Base-by-base conservation (phyloP, 768 basidiomycete species). In the Termitomyces sp. region DNA sequence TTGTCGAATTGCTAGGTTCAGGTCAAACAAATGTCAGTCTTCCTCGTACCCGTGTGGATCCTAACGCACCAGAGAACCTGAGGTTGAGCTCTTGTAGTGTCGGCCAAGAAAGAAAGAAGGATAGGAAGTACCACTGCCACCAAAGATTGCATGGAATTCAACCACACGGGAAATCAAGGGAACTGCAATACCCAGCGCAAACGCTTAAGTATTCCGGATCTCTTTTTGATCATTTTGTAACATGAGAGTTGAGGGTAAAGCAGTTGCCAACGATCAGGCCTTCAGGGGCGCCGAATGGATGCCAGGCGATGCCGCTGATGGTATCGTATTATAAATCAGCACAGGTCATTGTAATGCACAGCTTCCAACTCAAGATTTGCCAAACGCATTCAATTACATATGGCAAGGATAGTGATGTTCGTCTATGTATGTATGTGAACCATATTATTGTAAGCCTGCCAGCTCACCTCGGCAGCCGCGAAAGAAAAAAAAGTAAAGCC, bases 1-100 rank as follows among this genome's bases (percentile, higher is more conserved):
- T 72, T 11, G 79, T 81, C 15, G 70, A 71, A 65, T 81, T 82
- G 68, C 82, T 83, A 60, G 37, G 38, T 47, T 10, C n/a, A n/a
- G 32, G 29, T 17, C 32, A 47, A 49, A 37, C 17, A 40, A 49
- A n/a, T n/a, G n/a, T 61, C 20, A 65, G 45, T 49, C 47, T 47
- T 11, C 14, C 4, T 8, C n/a, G 11, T 31, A 8, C 37, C 37
- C 15, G 9, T 15, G 15, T 1, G 29, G 6, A 29, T 1, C 38
- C 8, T 29, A 47, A 58, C 63, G 17, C 46, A 57, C 56, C 56
- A 57, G 29, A 54, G 8, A 54, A 14, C 9, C 31, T 54, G 52
- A 25, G 56, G 17, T 31, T 54, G 51, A 60, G 42, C 57, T 15
- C 52, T 58, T 31, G 59, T 53, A 32, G 42, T 59, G 48, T 46